Conservation (phyloP, 2,329 filamentous ascomycete genomes). For the Aspergillus aculeatinus region DNA sequence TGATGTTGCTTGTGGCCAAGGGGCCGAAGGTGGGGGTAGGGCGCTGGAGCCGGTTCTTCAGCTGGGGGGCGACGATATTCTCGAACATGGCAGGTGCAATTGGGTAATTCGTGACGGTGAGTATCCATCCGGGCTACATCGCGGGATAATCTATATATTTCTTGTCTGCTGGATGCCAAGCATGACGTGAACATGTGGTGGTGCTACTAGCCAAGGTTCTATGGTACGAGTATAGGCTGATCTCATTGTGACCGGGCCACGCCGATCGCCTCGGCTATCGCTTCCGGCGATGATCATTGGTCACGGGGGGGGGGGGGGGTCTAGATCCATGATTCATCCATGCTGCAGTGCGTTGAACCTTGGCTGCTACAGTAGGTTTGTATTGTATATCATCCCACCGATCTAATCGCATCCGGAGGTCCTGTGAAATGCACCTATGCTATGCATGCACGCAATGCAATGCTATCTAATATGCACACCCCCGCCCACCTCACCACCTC, state of each 20-base stretch:
- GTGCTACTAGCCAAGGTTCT: neutral
- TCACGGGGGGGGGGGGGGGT: neutral
- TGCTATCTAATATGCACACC: too few relatives aligned
- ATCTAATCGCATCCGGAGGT: too few relatives aligned
- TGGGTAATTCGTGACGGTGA: neutral
- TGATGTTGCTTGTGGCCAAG: constrained; percentile 5
- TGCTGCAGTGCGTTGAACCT: too few relatives aligned
- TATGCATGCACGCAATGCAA: too few relatives aligned
- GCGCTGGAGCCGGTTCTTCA: neutral
- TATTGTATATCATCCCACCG: too few relatives aligned
- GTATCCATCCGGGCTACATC: neutral
- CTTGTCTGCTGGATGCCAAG: neutral
- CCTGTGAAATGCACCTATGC: too few relatives aligned
- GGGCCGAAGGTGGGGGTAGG: neutral
- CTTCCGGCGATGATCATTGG: neutral
- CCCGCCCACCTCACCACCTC: too few relatives aligned
- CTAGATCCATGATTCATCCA: neutral
- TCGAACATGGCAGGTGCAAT: neutral
- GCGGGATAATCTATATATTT: too few relatives aligned
- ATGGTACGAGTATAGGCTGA: neutral
- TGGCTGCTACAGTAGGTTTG: too few relatives aligned
- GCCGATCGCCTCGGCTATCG: neutral
- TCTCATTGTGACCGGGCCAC: neutral
- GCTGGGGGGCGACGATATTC: neutral
- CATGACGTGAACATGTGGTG: neutral